Conservation (phyloP, 2,329 filamentous ascomycete genomes). For the Fusarium redolens region DNA sequence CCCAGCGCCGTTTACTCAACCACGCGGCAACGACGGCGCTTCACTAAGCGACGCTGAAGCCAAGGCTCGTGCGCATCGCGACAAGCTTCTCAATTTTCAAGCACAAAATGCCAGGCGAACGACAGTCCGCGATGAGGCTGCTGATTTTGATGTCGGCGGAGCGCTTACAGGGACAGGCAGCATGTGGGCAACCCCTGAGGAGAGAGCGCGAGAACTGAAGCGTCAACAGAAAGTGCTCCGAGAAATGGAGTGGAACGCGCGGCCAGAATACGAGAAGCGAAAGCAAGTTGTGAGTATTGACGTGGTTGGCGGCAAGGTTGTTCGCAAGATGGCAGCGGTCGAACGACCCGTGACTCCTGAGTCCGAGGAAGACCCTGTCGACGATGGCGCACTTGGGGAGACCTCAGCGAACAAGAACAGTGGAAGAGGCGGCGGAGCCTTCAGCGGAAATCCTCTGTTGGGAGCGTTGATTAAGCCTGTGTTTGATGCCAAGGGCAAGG, state of each 20-base stretch:
- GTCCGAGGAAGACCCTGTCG: conserved; percentile 52
- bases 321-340: conserved; percentile 74
- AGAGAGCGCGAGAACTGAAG: conserved; percentile 85
- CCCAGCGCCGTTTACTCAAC: conserved; percentile 69
- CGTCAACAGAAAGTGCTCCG: conserved; percentile 84
- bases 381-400: conserved; percentile 48
- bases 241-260: conserved; percentile 87
- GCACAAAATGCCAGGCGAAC: conserved; percentile 87
- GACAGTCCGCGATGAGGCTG: conserved; percentile 85
- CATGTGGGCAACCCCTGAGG: conserved; percentile 87
- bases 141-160: conserved; percentile 66
- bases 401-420: conserved; percentile 49
- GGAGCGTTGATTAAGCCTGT: conserved; percentile 74
- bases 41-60: conserved; percentile 68
- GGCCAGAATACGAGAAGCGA: conserved; percentile 90
- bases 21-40: conserved; percentile 52
- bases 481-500: conserved; percentile 65
- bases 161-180: conserved; percentile 58
- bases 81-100: conserved; percentile 84
- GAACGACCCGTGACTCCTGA: conserved; percentile 69
- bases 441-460: conserved; percentile 76
- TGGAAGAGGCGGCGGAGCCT: conserved; percentile 64
- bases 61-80: conserved; percentile 81
- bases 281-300: conserved; percentile 88
- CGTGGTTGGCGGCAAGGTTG: conserved; percentile 79